Base-by-base conservation (phyloP, 2,329 filamentous ascomycete genomes). In the Neopestalotiopsis rosae region DNA sequence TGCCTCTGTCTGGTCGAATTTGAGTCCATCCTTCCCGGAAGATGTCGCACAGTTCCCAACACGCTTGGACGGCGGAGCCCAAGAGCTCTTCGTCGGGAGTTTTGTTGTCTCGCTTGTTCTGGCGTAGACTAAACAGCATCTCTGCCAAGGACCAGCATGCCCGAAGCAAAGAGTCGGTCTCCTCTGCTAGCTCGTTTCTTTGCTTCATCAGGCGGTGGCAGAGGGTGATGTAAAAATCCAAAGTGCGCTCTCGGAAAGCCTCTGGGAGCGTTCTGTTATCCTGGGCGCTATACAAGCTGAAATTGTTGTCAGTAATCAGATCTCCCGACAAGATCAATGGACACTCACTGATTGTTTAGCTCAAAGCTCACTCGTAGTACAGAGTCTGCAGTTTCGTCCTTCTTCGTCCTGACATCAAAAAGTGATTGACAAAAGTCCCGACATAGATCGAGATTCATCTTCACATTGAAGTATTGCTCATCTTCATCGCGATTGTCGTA, bases 151-250 rank as follows among this genome's bases (percentile, higher is more conserved):
- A 89, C 95, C 95, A 98, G 77, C 95, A 97, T 28, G 94, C 93
- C 67, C 91, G 88, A 3, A 98, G 86, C 4, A 98, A 85, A 6
- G 93, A 91, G 78, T 97, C 94, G 0, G 94, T 95, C 75, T 97
- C 94, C 71, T 92, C 91, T 0, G 90, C 91, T 2, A 95, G 80
- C 34, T 93, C 91, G 66, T 89, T 92, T 68, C 93, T 89, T 79
- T 97, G 94, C 79, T 97, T 98, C 94, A 98, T 98, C n/a, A 98
- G 82, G 52, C 95, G 90, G 79, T 98, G 95, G 76, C 95, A 98
- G 2, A 98, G 81, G 0, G 95, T 97, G 73, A 97, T 92, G 76
- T 98, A 98, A 75, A 98, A 98, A 76, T 98, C 95, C 68, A 98
- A 81, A 0, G 95, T 98, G 69, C 95, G 87, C 80, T 98, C 95